Base-by-base conservation (phyloP, 371 early-diverging fungal genomes). In the Mucor irregularis region DNA sequence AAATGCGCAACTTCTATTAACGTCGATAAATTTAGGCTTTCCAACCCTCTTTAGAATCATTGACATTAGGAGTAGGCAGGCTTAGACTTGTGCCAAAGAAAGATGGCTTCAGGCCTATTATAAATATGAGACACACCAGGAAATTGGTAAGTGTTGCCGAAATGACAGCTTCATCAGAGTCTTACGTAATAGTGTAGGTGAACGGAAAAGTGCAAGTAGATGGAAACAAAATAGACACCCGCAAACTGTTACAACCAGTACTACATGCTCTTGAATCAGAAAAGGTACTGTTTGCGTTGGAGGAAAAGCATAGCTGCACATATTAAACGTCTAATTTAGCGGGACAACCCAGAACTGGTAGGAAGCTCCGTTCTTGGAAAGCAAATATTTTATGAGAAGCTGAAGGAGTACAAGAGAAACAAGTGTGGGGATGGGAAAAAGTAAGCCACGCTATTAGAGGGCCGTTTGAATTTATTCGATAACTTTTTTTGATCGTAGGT, bases 361-460 rank as follows among this genome's bases (percentile, higher is more conserved):
- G 84, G 84, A 13, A 68, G 71, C 4, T 78, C 88, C 0, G 79
- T 85, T 1, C 52, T 72, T 22, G 83, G 84, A 3, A 54, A 82
- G 38, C 63, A 66, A 30, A 84, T 89, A 14, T 71, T 92, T 5
- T 83, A 80, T 40, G 29, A 72, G 6, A 53, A 62, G 31, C 65
- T 90, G 22, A 76, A 71, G 46, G 56, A 44, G 4, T 90, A 80
- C 49, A 82, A 81, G 50, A 16, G 28, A 4, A 39, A 49, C 13
- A 25, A 60, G 1, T 14, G 17, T 51, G 28, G 6, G 7, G 47
- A 53, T 17, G 28, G 50, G 26, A 50, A 58, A 17, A 57, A 57
- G 33, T 55, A 33, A 45, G 16, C 0, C 11, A 10, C 8, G 16
- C 49, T 17, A 2, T 34, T 49, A 22, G 14, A 2, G 17, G 28